phyloP scores from a whole-genome alignment of 345 rosid genomes.

The Arabis alpina region DNA sequence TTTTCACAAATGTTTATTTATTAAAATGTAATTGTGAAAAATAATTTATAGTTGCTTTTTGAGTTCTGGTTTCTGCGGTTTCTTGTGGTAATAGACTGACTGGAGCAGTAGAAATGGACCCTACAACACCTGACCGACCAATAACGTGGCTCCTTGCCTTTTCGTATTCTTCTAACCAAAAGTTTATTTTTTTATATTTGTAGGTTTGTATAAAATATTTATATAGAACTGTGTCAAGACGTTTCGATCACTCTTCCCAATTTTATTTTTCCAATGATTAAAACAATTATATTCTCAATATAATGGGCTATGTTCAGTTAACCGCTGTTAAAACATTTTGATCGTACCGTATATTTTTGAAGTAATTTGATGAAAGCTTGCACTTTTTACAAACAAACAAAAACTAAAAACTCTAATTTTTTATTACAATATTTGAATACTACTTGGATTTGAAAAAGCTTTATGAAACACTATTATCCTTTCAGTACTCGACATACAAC shows the following conservation, averaged over 20 bases:
- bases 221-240: constrained; percentile 24
- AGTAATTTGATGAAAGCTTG: neutral
- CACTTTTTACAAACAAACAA: neutral
- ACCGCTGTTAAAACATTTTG: constrained; percentile 19
- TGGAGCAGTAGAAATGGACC: constrained; percentile 39
- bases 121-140: constrained; percentile 43
- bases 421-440: too few species aligned
- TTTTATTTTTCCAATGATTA: constrained; percentile 28
- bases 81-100: constrained; percentile 49
- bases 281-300: constrained; percentile 33
- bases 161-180: constrained; percentile 43
- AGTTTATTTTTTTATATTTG: neutral
- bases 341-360: neutral
- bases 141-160: constrained; percentile 37
- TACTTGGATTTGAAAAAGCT: too few species aligned
- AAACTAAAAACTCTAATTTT: neutral
- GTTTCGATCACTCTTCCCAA: constrained; percentile 36
- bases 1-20: neutral
- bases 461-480: too few species aligned
- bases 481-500: too few species aligned
- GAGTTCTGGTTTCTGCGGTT: constrained; percentile 44
- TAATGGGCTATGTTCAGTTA: constrained; percentile 27
- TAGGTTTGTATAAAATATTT: neutral
- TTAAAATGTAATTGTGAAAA: neutral
- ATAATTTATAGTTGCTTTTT: constrained; percentile 1